Conservation (phyloP, 1,284 basidiomycete species). For the Inonotus obliquus region DNA sequence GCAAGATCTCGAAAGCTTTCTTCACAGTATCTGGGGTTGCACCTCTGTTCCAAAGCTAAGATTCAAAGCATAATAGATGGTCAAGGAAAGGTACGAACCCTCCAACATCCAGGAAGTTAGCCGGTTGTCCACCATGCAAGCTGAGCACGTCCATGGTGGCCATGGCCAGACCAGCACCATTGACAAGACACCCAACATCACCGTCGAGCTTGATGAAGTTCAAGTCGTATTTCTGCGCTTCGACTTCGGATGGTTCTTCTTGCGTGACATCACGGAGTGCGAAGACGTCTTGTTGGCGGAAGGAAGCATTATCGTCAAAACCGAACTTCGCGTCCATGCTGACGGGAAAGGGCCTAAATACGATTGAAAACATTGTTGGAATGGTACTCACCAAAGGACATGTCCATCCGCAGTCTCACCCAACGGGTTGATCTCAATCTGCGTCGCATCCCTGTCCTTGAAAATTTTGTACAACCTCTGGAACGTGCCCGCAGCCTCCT, state of each 20-base stretch:
- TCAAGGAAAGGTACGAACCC: slow-evolving; percentile 48
- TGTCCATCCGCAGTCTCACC: slow-evolving; percentile 92
- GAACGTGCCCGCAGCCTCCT: slow-evolving; percentile 90
- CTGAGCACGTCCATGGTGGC: slow-evolving; percentile 99
- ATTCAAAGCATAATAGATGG: slow-evolving; percentile 11
- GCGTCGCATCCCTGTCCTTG: slow-evolving; percentile 98
- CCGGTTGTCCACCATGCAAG: slow-evolving; percentile 92
- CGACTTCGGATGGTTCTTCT: slow-evolving; percentile 96
- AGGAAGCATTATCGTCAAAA: slow-evolving; percentile 99
- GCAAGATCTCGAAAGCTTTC: slow-evolving; percentile 96
- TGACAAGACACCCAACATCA: slow-evolving; percentile 96
- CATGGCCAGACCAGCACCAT: slow-evolving; percentile 99
- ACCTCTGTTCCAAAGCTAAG: slow-evolving; percentile 49
- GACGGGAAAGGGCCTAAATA: slow-evolving; percentile 6
- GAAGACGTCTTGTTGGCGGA: slow-evolving; percentile 93
- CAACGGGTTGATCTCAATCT: slow-evolving; percentile 99
- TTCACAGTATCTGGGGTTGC: slow-evolving; percentile 99
- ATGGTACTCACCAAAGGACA: slow-evolving; percentile 76
- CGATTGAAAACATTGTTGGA: not conserved
- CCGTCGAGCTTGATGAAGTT: slow-evolving; percentile 99
- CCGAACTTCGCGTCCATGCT: slow-evolving; percentile 99
- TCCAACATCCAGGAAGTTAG: slow-evolving; percentile 98
- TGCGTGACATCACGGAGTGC: slow-evolving; percentile 88
- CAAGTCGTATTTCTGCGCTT: slow-evolving; percentile 90
- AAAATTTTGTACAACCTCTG: slow-evolving; percentile 95